Evolutionary conservation across 495 filamentous ascomycete species (phyloP), one percentile per base, ranked within the genome.

Genomic region (Daldinia bambusicola): DNA sequence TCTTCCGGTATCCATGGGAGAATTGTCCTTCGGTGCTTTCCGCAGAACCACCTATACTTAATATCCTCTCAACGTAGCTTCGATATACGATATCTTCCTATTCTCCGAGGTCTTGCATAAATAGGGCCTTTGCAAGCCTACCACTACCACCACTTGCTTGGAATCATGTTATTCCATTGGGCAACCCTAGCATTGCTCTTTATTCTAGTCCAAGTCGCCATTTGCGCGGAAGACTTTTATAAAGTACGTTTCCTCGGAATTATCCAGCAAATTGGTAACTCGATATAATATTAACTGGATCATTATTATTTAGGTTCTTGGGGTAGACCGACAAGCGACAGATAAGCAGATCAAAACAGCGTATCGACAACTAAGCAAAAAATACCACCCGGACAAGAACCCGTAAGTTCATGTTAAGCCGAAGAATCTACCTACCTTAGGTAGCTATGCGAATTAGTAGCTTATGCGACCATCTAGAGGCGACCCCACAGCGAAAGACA

Each of bases 301-400:
- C 7, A 22, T 50, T 40, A 26, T 69, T 40, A 26, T 69, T 69
- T 10, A 92, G 86, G 84, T 96, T 48, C 88, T 99, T 36, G 93
- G 91, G 55, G 78, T 99, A 74, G 85, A 91, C 76, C 93, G 90
- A 77, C 84, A 88, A 20, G 95, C 95, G 3, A 91, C 88, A 13
- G 95, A 97, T 55, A 89, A 88, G 72, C 93, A 98, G 76, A 94
- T 99, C 81, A 99, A 98, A 81, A 89, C 91, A n/a, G 96, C 95
- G 37, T 99, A 99, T 80, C 88, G 93, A 55, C 91, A 88, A 55
- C 82, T 98, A 4, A 95, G 92, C 85, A 98, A 98, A 81, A 97
- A 97, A 81, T 97, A 86, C 79, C 95, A 99, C 75, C 95, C 95
- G 0, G 95, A 99, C 78, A 99, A 99, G 87, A 99, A 99, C 70